Evolutionary conservation across 2,329 filamentous ascomycete species (phyloP).

Genomic region (Tolypocladium pustulatum): DNA sequence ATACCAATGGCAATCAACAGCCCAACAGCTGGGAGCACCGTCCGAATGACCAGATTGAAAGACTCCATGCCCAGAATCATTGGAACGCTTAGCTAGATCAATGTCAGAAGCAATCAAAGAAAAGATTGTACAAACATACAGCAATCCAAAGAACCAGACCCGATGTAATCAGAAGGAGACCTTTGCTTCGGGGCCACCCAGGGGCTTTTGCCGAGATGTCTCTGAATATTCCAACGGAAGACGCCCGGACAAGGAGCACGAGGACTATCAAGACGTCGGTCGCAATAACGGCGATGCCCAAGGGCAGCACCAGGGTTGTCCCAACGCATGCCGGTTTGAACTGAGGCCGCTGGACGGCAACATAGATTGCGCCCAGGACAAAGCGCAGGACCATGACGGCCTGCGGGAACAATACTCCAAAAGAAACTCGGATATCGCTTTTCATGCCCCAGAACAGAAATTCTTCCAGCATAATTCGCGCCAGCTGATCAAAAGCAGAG

Average conservation of each 20-base stretch:
- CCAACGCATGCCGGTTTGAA: constrained; percentile 43
- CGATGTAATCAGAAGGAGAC: constrained; percentile 28
- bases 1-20: constrained; percentile 38
- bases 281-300: constrained; percentile 34
- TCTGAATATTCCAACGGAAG: constrained; percentile 23
- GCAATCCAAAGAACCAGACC: constrained; percentile 43
- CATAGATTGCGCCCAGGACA: constrained; percentile 41
- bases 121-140: constrained; percentile 20
- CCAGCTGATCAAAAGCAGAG: constrained; percentile 46
- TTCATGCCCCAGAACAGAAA: constrained; percentile 41
- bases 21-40: constrained; percentile 39
- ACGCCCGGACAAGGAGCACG: constrained; percentile 29
- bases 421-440: constrained; percentile 23
- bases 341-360: constrained; percentile 42
- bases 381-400: constrained; percentile 35
- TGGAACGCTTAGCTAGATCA: constrained; percentile 35
- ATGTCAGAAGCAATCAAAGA: neutral
- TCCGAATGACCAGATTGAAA: constrained; percentile 32
- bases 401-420: constrained; percentile 32
- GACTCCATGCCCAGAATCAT: constrained; percentile 37
- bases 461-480: constrained; percentile 42
- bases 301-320: constrained; percentile 28
- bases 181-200: constrained; percentile 23
- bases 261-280: constrained; percentile 34
- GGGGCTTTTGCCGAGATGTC: constrained; percentile 18